phyloP scores from a whole-genome alignment of 2,329 filamentous ascomycete genomes.

The Aspergillus pseudoterreus region DNA sequence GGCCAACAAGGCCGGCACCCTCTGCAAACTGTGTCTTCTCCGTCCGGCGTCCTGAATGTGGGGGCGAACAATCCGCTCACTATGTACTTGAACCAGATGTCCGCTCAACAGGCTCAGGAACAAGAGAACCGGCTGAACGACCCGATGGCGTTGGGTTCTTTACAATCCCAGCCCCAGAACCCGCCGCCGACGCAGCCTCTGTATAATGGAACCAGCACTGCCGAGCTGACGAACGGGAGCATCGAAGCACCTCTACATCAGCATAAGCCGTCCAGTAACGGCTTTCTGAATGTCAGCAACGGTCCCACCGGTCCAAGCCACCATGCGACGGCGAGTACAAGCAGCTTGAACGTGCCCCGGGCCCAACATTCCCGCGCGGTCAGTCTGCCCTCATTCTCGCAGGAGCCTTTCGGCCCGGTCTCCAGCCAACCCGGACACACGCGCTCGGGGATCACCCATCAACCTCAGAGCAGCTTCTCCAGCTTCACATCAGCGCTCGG shows the following conservation, averaged over 20 bases:
- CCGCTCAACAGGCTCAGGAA: conserved; percentile 58
- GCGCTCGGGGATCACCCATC: conserved; percentile 36
- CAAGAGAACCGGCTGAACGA: conserved; percentile 53
- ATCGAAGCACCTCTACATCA: conserved; percentile 41
- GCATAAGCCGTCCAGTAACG: conserved; percentile 64
- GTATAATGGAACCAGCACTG: conserved; percentile 70
- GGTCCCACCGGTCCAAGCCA: conserved; percentile 68
- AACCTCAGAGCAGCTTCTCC: conserved; percentile 52
- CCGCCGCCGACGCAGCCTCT: conserved; percentile 74
- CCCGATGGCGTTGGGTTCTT: conserved; percentile 37
- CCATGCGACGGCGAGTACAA: conserved; percentile 63
- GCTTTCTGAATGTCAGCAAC: conserved; percentile 52
- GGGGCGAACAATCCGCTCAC: conserved; percentile 83
- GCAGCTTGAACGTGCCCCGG: conserved; percentile 50
- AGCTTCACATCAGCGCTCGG: conserved; percentile 58
- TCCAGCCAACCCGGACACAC: conserved; percentile 31
- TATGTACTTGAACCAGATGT: conserved; percentile 83
- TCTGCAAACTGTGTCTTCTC: conserved; percentile 52
- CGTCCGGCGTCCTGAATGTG: conserved; percentile 73
- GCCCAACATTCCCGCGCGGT: conserved; percentile 75
- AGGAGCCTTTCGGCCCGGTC: conserved; percentile 52
- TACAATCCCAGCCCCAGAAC: conserved; percentile 61
- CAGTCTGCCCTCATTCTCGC: conserved; percentile 72
- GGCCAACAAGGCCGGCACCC: conserved; percentile 58
- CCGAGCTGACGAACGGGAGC: conserved; percentile 57